Conservation (phyloP, 2,329 filamentous ascomycete genomes). For the Chrysoporthe deuterocubensis region DNA sequence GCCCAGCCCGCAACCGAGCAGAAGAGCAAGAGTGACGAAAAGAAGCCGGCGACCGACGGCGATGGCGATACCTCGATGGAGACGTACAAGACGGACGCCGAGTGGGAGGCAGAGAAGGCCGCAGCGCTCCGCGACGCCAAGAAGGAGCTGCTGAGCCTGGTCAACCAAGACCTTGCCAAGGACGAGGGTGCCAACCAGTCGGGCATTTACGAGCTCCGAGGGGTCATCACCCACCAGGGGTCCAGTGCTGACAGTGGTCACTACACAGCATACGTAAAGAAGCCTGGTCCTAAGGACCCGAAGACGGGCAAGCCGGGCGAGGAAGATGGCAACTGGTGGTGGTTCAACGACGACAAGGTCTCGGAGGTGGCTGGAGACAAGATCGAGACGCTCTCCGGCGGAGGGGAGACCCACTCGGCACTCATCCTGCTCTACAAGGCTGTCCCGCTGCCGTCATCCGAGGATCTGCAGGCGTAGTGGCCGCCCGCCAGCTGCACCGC, state of each 20-base stretch:
- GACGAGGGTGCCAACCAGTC: conserved; percentile 91
- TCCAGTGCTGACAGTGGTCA: conserved; percentile 96
- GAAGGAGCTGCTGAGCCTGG: conserved; percentile 81
- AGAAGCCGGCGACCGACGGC: conserved; percentile 45
- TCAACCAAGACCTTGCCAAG: conserved; percentile 72
- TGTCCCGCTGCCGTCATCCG: conserved; percentile 67
- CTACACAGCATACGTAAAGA: conserved; percentile 98
- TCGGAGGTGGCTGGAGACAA: conserved; percentile 89
- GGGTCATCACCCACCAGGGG: conserved; percentile 94
- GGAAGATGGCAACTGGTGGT: conserved; percentile 98
- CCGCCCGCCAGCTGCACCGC: neutral
- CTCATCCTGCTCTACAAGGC: conserved; percentile 80
- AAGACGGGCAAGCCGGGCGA: conserved; percentile 76
- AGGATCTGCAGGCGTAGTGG: conserved; percentile 44
- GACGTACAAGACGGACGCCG: conserved; percentile 89
- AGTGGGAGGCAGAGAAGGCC: conserved; percentile 84
- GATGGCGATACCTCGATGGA: conserved; percentile 77
- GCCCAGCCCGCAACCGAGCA: conserved; percentile 54
- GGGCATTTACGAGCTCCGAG: conserved; percentile 91
- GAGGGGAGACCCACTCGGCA: conserved; percentile 84
- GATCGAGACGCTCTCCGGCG: conserved; percentile 86
- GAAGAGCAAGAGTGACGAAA: conserved; percentile 47
- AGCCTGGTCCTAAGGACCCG: conserved; percentile 73
- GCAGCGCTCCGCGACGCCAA: conserved; percentile 78
- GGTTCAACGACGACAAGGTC: conserved; percentile 99